Conservation (phyloP, 352 stramenopile genomes). For the Phytophthora sojae region DNA sequence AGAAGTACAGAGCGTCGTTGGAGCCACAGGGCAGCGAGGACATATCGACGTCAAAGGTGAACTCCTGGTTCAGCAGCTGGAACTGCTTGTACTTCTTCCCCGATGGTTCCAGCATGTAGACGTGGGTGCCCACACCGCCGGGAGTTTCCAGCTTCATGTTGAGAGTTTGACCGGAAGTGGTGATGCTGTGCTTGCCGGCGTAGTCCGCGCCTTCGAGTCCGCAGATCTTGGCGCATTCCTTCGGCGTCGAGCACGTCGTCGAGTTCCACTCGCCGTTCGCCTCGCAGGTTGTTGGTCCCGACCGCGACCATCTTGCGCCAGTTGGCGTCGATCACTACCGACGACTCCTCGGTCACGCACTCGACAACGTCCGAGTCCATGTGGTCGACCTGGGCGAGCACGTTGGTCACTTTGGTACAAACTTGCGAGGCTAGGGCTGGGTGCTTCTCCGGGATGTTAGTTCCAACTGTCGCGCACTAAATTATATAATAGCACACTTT, state of each 20-base stretch:
- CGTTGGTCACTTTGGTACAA: conserved; percentile 1
- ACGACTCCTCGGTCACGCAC: conserved; percentile 1
- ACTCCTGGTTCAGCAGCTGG: conserved; percentile 5
- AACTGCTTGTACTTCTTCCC: conserved; percentile 6
- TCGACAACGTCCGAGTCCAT: background rate
- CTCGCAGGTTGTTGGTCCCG: background rate
- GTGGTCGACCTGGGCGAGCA: background rate
- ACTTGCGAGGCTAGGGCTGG: background rate
- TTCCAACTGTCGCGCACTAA: too few species aligned
- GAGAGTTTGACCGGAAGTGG: background rate
- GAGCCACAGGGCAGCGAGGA: background rate
- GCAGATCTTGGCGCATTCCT: conserved; percentile 3
- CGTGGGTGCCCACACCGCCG: background rate
- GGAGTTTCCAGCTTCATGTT: conserved; percentile 2
- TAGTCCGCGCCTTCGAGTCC: conserved; percentile 1
- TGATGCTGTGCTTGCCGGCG: conserved; percentile 4
- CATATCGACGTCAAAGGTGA: conserved; percentile 1
- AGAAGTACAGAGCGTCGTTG: conserved; percentile 1
- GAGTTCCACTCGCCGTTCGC: background rate
- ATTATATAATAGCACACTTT: too few species aligned
- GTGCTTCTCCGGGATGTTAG: background rate
- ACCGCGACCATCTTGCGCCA: background rate
- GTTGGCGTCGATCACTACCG: background rate
- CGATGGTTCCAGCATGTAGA: background rate
- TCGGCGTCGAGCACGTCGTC: background rate